Base-by-base conservation (phyloP, 73 alveolate species). In the Tetrahymena thermophila region DNA sequence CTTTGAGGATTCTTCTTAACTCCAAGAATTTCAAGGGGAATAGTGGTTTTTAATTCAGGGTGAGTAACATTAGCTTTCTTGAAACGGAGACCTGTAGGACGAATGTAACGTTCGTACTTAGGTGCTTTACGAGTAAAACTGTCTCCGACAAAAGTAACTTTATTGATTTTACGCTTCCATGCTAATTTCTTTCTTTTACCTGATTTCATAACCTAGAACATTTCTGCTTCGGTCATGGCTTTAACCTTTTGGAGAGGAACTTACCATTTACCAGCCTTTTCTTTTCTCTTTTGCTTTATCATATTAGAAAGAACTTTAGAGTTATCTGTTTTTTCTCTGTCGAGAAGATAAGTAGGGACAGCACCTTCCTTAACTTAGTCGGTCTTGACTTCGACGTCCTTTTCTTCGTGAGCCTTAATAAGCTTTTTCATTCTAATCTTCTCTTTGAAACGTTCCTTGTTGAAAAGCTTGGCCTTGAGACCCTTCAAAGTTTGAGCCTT, bases 181-280 rank as follows among this genome's bases (percentile, higher is more conserved):
- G 99, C 99, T 99, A 98, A 98, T 97, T 97, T 98, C 96, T 97
- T 97, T 94, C 99, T 95, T 96, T 99, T 99, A 57, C 99, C 99
- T 35, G 99, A 96, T 56, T 98, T 96, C 94, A 98, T 98, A 84
- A 99, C 99, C 96, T 98, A 98, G 98, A 98, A 99, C 99, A 99
- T 99, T 98, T 99, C 99, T 95, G 98, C 99, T 96, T 99, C 99
- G 44, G 99, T 98, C 99, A 99, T 97, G 83, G 99, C 99, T 96
- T 98, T 98, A 23, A 99, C 99, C 83, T 98, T 99, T 15, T 99
- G 99, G 94, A 99, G 98, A 44, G 99, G 99, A 57, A 99, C 99
- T 95, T 98, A 97, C 99, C 99, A 99, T 96, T 99, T 99, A 25
- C 99, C 99, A 40, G 99, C 99, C 96, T 99, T 99, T 97, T 99